Evolutionary conservation across 1,284 basidiomycete genomes (phyloP), one percentile per base, ranked within the genome.

Genomic region (Ustilago shanxiensis): DNA sequence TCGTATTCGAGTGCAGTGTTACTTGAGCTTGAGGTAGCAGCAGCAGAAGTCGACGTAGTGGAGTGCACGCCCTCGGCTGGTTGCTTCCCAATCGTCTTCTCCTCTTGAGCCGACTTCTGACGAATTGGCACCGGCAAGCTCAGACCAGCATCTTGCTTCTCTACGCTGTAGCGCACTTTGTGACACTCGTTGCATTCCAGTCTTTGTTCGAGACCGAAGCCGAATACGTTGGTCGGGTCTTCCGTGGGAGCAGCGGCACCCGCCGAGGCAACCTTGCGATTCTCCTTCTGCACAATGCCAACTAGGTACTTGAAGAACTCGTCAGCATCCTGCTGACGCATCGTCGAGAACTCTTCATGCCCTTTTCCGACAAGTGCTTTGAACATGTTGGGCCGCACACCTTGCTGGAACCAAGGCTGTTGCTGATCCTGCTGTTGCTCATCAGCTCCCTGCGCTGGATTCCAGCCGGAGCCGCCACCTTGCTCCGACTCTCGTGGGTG

Each of bases 251-350:
- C 56, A 44, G 57, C 18, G 7, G 58, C 44, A 5, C 28, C 47
- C 22, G 61, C 31, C 6, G 65, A 47, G 5, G 62, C 65, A 5
- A 68, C 49, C 31, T 67, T 66, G 37, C 58, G 55, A 56, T 70
- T 76, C 62, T 83, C 77, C 57, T 83, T 91, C 90, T 52, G 90
- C 87, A 80, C 93, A 89, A 74, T 91, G 87, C 90, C 90, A 58
- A 98, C 82, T 10, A 98, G 87, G 86, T 96, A 91, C 60, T 91
- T 90, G 68, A 99, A 89, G 87, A 99, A 99, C 87, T 99, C 96
- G 83, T 98, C 95, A 1, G 95, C 91, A 83, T 99, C 96, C 86
- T 99, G 96, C 87, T 99, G 95, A 50, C 91, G 90, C 95, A 98
- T 98, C 20, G 95, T 98, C 33, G 93, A 89, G 83, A 99, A 99